Base-by-base conservation (phyloP, 768 basidiomycete species). In the Suillus bovinus region DNA sequence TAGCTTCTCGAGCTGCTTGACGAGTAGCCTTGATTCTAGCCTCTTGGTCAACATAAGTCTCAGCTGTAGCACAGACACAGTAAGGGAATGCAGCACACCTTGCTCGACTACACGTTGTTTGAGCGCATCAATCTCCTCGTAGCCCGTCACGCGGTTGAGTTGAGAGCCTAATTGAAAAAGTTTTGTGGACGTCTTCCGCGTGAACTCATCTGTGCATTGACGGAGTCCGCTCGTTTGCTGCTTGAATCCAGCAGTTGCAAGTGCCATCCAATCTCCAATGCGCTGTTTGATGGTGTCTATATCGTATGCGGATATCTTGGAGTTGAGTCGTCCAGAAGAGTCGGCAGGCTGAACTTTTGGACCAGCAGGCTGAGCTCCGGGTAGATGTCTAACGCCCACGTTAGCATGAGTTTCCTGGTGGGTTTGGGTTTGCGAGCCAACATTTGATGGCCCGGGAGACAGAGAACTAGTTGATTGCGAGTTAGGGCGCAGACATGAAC, bases 141-240 rank as follows among this genome's bases (percentile, higher is more conserved):
- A 99, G 0, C 97, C 97, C 10, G 96, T 95, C 24, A 92, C 86
- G 63, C 84, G 86, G 71, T 96, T 98, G 61, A 99, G 77, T 69
- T 91, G 84, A 29, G 82, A 77, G 13, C 94, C 95, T 3, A 96
- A 81, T 68, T 87, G 82, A 47, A 88, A 87, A 67, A 96, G 85
- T 5, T 82, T 85, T 8, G 78, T 75, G 64, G 83, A 82, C 3
- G 91, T 82, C 6, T 72, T 73, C 10, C 77, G 75, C 0, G 90
- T 87, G 65, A 90, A 82, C 47, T 75, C 78, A 70, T 90, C 86
- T 47, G 85, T 80, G 46, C 80, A 81, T 62, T 77, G 77, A 53
- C 87, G 84, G 10, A 76, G 55, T 29, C 20, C 55, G 10, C 39
- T 24, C 3, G 55, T 56, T 56, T 56, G 55, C 24, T 56, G 55